Conservation (phyloP, 495 filamentous ascomycete genomes). For the Neurospora sp. region DNA sequence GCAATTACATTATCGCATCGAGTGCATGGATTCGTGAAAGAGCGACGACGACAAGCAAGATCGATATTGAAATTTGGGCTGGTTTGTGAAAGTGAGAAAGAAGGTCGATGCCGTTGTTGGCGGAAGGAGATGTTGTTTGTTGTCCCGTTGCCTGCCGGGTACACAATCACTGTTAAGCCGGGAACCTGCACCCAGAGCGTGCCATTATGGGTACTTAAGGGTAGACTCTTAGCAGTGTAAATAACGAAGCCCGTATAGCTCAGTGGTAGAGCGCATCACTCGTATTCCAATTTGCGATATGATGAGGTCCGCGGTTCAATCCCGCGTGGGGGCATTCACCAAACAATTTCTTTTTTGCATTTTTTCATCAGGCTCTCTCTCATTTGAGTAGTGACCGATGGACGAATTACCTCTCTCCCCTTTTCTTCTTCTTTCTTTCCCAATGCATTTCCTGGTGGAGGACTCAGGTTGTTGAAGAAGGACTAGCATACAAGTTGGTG, state of each 20-base stretch:
- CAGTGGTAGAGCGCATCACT: conserved; percentile 14
- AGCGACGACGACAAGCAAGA: no score
- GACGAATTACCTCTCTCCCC: accelerated
- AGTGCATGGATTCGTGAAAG: no score
- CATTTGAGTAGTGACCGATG: background rate
- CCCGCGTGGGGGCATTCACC: conserved; percentile 1
- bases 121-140: no score
- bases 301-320: conserved; percentile 7
- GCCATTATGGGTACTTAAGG: background rate
- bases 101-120: no score
- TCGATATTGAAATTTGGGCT: no score
- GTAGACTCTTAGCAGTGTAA: no score
- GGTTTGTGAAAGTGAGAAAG: no score
- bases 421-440: background rate
- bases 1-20: no score
- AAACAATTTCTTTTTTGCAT: background rate
- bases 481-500: no score
- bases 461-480: no score
- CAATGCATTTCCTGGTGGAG: no score
- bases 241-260: conserved; percentile 6
- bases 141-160: background rate
- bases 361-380: no score
- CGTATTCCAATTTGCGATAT: conserved; percentile 1
- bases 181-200: background rate
- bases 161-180: background rate